A percentile compares a stretch with the other conserved stretches of the same genome.
Evolutionary conservation across 495 filamentous ascomycete genomes (phyloP).

Genomic region (Jackrogersella minutella): DNA sequence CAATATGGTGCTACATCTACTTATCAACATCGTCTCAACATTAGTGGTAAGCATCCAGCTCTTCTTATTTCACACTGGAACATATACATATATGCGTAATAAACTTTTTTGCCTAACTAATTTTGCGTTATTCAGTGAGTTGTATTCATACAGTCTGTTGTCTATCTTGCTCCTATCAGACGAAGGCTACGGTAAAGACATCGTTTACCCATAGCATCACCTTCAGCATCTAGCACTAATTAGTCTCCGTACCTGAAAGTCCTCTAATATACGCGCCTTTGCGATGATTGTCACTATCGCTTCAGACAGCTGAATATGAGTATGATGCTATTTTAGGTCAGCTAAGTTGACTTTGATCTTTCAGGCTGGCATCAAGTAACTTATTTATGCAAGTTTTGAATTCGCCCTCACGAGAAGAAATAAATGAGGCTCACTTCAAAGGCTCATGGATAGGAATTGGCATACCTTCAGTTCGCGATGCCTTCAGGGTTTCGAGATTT

Average conservation of each 20-base stretch:
- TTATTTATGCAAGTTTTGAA: slow-evolving; percentile 55
- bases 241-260: too few relatives aligned
- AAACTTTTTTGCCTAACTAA: too few relatives aligned
- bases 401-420: slow-evolving; percentile 51
- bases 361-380: slow-evolving; percentile 42
- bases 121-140: background rate
- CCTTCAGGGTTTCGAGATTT: slow-evolving; percentile 35
- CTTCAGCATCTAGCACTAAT: too few relatives aligned
- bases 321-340: background rate
- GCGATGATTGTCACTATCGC: too few relatives aligned
- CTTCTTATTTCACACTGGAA: background rate
- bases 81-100: too few relatives aligned
- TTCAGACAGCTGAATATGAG: background rate
- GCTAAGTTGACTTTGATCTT: background rate
- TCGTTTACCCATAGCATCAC: too few relatives aligned
- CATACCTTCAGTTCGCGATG: slow-evolving; percentile 51
- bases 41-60: slow-evolving; percentile 39
- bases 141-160: too few relatives aligned
- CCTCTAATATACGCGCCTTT: too few relatives aligned
- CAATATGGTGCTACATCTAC: slow-evolving; percentile 33
- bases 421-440: slow-evolving; percentile 48
- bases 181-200: too few relatives aligned
- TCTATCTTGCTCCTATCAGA: too few relatives aligned
- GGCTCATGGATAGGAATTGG: slow-evolving; percentile 53
- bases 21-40: slow-evolving; percentile 38